phyloP scores from a whole-genome alignment of 163 green algal genomes.

The Chloromonas sp. region DNA sequence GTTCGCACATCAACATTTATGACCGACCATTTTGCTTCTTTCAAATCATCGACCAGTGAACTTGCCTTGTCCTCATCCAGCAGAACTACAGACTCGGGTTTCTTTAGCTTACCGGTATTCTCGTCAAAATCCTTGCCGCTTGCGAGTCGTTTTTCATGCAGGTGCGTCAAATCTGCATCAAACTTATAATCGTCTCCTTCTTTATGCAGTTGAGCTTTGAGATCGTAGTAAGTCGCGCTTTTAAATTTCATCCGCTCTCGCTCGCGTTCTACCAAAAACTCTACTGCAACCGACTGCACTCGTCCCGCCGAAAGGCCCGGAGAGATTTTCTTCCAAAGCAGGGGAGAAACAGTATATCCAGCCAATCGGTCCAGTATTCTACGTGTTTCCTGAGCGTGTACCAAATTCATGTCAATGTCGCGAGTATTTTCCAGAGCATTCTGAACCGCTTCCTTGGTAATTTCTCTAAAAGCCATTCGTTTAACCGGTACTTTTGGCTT shows the following conservation, averaged over 20 bases:
- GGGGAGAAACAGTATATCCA: background rate
- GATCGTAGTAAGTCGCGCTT: background rate
- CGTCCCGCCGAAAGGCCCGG: background rate
- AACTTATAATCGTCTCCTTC: background rate
- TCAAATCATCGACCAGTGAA: no score
- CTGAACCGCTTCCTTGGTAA: background rate
- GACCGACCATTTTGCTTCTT: no score
- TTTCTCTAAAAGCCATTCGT: background rate
- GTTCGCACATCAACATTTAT: no score
- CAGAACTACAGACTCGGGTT: no score
- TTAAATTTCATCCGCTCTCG: background rate
- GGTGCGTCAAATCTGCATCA: background rate
- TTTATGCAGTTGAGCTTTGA: background rate
- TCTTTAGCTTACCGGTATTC: no score
- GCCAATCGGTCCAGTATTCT: background rate
- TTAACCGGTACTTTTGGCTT: background rate
- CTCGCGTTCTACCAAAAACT: background rate
- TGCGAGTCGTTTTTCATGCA: background rate
- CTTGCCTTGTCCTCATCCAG: no score
- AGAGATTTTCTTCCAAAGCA: background rate
- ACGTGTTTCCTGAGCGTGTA: background rate
- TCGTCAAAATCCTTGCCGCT: background rate
- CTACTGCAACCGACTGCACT: background rate
- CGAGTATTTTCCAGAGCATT: background rate
- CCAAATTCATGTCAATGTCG: background rate